These are phyloP conservation scores for Styphnolobium japonicum DNA, from an alignment of 306 rosid species.

Conservation along the genomic window DNA sequence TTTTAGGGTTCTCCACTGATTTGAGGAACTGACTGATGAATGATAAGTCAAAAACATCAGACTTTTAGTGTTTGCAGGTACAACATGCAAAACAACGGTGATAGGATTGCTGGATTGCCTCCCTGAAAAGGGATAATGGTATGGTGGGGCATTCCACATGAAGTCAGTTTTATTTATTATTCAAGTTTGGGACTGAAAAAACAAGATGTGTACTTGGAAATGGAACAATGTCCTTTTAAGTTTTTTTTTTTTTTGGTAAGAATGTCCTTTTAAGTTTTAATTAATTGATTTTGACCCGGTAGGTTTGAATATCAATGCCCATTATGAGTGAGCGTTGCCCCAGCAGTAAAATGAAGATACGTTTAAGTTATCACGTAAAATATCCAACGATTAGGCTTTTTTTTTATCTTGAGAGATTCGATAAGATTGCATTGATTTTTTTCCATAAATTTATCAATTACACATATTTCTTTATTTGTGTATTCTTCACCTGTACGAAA, in stretches of 20 bases:
- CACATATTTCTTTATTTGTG: neutral
- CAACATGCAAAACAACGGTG: conserved; percentile 6
- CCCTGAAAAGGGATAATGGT: conserved; percentile 7
- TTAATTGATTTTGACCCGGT: conserved; percentile 8
- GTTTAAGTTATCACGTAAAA: neutral
- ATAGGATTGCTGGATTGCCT: neutral
- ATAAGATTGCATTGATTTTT: neutral
- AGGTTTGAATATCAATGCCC: conserved; percentile 8
- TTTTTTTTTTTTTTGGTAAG: too few species aligned
- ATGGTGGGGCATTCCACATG: neutral
- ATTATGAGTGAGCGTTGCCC: neutral
- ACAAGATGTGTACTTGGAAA: too few species aligned
- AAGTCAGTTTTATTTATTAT: neutral
- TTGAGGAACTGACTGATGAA: neutral
- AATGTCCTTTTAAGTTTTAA: neutral
- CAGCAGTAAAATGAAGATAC: neutral
- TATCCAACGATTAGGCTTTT: neutral
- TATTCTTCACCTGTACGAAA: neutral
- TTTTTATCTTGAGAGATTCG: neutral
- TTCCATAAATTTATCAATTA: neutral
- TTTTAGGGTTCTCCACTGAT: neutral
- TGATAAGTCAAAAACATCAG: neutral
- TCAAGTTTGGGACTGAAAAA: too few species aligned
- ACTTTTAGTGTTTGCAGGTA: neutral
- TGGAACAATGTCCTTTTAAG: too few species aligned